Evolutionary conservation across 371 early-diverging fungal species (phyloP).

Genomic region (Amoeboaphelidium occidentale): DNA sequence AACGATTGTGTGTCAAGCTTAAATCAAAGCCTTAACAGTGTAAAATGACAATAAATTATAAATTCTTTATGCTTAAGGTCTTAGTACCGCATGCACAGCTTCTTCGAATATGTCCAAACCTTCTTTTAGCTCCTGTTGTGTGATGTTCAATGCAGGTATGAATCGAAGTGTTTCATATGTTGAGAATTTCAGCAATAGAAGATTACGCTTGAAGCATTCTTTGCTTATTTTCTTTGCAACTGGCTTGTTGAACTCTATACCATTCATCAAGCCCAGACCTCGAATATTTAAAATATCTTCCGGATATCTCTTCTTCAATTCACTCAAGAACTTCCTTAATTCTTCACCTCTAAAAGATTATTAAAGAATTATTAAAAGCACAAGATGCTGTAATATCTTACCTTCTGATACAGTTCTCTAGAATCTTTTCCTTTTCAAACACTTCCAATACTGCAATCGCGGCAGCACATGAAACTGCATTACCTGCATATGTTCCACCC

Average conservation of each 20-base stretch:
- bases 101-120: slow-evolving; percentile 15
- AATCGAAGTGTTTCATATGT: slow-evolving; percentile 27
- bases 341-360: too few species aligned
- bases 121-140: slow-evolving; percentile 20
- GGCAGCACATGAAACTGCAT: slow-evolving; percentile 22
- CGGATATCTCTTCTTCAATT: slow-evolving; percentile 15
- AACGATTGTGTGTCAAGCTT: too few species aligned
- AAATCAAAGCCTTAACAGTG: too few species aligned
- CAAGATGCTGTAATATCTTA: too few species aligned
- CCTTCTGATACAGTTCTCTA: too few species aligned
- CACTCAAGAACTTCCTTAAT: slow-evolving; percentile 10
- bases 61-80: neutral
- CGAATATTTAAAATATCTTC: slow-evolving; percentile 20
- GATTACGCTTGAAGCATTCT: slow-evolving; percentile 17
- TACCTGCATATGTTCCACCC: slow-evolving; percentile 25
- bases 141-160: slow-evolving; percentile 27
- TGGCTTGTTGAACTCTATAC: slow-evolving; percentile 21
- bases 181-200: slow-evolving; percentile 24
- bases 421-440: slow-evolving; percentile 16
- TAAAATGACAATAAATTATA: too few species aligned
- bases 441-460: slow-evolving; percentile 20
- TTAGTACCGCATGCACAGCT: slow-evolving; percentile 3
- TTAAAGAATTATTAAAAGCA: too few species aligned
- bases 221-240: slow-evolving; percentile 4
- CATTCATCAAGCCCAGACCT: slow-evolving; percentile 31